phyloP scores from a whole-genome alignment of 164 flowering plant species.

The Berberis thunbergii region DNA sequence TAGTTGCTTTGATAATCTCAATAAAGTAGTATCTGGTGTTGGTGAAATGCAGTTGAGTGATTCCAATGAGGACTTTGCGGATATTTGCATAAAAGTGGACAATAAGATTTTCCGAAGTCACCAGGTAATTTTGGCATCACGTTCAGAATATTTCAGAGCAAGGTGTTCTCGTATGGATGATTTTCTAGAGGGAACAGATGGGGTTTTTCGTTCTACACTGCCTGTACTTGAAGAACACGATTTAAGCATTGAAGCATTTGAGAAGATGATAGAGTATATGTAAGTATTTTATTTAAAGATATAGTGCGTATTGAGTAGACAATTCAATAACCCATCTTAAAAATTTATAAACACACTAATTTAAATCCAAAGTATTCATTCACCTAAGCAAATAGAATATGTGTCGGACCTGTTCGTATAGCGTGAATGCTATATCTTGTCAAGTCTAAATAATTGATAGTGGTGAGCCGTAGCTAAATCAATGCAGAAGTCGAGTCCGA shows the following conservation, averaged over 20 bases:
- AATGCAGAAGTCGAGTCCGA: too few relatives aligned
- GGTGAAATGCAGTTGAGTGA: slow-evolving; percentile 24
- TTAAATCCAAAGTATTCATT: too few relatives aligned
- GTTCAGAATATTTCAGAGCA: slow-evolving; percentile 91
- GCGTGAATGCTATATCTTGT: too few relatives aligned
- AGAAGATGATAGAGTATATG: slow-evolving; percentile 95
- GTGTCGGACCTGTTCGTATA: too few relatives aligned
- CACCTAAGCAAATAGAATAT: too few relatives aligned
- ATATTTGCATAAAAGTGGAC: slow-evolving; percentile 70
- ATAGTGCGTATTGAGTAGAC: too few relatives aligned
- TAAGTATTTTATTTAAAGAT: slow-evolving; percentile 24
- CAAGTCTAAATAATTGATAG: too few relatives aligned
- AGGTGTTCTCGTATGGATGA: slow-evolving; percentile 72
- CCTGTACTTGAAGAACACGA: slow-evolving; percentile 83
- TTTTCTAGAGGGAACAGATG: slow-evolving; percentile 58
- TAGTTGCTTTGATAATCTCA: slow-evolving; percentile 15
- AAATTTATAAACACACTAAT: too few relatives aligned
- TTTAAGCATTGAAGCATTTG: slow-evolving; percentile 72
- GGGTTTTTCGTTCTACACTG: slow-evolving; percentile 33
- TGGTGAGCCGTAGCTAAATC: too few relatives aligned
- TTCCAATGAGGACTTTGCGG: slow-evolving; percentile 66
- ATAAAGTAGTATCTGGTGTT: slow-evolving; percentile 19
- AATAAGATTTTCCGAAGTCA: slow-evolving; percentile 71
- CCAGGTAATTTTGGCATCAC: slow-evolving; percentile 85
- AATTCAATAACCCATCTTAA: too few relatives aligned